Evolutionary conservation across 2,329 filamentous ascomycete genomes (phyloP), one percentile per base, ranked within the genome.

Genomic region (Alternaria angustiovoidea): DNA sequence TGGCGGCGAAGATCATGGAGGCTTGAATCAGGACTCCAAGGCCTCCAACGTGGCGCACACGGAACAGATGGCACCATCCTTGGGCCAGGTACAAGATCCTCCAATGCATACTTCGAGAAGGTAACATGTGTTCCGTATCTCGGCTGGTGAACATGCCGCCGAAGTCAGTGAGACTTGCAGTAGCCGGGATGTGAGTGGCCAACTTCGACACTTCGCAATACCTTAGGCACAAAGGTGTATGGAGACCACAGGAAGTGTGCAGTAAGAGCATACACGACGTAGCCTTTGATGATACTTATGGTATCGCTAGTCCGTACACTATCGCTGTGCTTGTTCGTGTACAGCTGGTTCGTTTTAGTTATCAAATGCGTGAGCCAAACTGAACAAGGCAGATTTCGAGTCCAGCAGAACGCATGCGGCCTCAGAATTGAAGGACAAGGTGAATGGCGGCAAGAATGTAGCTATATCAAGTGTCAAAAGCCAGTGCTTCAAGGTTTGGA

Each of bases 21-120:
- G 34, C 41, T 46, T n/a, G 42, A 32, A 49, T 52, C 51, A 58
- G 55, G 55, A 51, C 55, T 54, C 48, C 49, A 57, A 57, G 56
- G 56, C 56, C 42, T 59, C 51, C 51, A 54, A 47, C 34, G 43
- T 48, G 56, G 51, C 51, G 46, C 36, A 51, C 46, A 32, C 51
- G 56, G 51, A 26, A 42, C 43, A 43, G 51, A 38, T 58, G 55
- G 43, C 32, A 41, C 22, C 20, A 34, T 30, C 43, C 28, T 43
- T 36, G 36, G 55, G 14, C 43, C 24, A 54, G 43, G 51, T 42
- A 28, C 36, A 22, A 22, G 46, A 48, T 42, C 34, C 32, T 55
- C 14, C 42, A 14, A 28, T 32, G 24, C 3, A 11, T 28, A 14
- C 12, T 38, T 39, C 36, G 38, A 54, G 28, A 30, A 42, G n/a